Percentiles rank a stretch among this genome's conserved stretches.
These are phyloP conservation scores for Colletotrichum noveboracense DNA, from an alignment of 2,329 filamentous ascomycete genomes.

Conservation along the genomic window DNA sequence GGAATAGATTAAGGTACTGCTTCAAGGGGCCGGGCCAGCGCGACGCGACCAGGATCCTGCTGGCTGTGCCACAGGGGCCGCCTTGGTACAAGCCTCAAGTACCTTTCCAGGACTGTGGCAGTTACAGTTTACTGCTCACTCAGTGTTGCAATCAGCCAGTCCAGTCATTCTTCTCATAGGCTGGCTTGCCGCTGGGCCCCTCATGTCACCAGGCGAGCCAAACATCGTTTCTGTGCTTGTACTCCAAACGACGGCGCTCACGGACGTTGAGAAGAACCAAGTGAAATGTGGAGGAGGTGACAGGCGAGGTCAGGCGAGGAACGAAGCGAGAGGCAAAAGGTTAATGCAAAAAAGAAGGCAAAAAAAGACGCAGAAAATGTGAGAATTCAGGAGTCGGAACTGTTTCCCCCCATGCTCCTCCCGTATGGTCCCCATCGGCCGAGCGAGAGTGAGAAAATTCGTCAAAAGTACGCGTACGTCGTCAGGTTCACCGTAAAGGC, in stretches of 20 bases:
- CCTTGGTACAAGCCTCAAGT: neutral
- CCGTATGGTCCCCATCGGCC: neutral
- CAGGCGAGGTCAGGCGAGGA: neutral
- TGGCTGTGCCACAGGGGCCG: conserved; percentile 2
- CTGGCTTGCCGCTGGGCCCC: neutral
- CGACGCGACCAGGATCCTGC: conserved; percentile 10
- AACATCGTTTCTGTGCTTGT: neutral
- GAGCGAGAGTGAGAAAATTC: neutral
- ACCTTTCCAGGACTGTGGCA: neutral
- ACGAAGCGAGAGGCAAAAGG: conserved; percentile 1
- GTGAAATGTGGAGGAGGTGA: neutral
- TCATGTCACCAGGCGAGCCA: neutral
- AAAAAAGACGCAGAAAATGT: neutral
- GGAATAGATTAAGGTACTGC: conserved; percentile 21
- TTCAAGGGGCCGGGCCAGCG: conserved; percentile 21
- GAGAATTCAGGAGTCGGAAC: neutral
- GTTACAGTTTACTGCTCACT: neutral
- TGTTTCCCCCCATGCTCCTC: neutral
- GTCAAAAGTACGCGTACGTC: neutral
- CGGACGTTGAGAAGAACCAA: neutral
- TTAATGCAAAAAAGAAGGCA: neutral
- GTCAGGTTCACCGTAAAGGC: neutral
- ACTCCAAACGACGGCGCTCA: conserved; percentile 10
- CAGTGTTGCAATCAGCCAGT: neutral
- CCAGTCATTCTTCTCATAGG: neutral